phyloP scores from a whole-genome alignment of 768 basidiomycete species.

The Lyophyllum semitale region DNA sequence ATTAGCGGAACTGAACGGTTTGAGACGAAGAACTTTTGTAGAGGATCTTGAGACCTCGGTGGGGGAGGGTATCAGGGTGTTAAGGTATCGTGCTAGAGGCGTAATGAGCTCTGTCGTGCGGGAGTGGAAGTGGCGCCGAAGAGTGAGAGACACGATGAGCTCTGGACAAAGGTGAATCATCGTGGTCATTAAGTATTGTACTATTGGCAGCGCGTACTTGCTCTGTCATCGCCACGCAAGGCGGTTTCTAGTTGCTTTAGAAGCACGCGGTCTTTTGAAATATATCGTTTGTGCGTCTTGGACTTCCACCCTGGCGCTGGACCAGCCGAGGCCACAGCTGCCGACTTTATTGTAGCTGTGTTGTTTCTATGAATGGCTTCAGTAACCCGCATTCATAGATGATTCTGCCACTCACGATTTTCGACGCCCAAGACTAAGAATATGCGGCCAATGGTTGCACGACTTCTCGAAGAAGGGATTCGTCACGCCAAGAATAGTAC shows the following conservation, averaged over 20 bases:
- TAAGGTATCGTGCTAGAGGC: conserved; percentile 90
- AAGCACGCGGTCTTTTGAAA: conserved; percentile 79
- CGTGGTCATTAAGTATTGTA: neutral
- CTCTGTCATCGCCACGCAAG: conserved; percentile 44
- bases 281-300: conserved; percentile 77
- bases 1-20: conserved; percentile 66
- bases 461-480: conserved; percentile 84
- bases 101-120: conserved; percentile 86
- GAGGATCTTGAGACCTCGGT: conserved; percentile 45
- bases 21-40: conserved; percentile 46
- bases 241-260: conserved; percentile 75
- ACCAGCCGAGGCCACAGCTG: conserved; percentile 39
- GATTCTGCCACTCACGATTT: conserved; percentile 36
- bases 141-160: conserved; percentile 59
- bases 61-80: conserved; percentile 79
- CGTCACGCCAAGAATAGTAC: conserved; percentile 80
- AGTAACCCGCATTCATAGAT: neutral
- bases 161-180: conserved; percentile 36
- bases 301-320: conserved; percentile 77
- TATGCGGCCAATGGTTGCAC: conserved; percentile 85
- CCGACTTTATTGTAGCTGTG: conserved; percentile 19
- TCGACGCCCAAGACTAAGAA: conserved; percentile 66
- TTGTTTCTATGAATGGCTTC: neutral
- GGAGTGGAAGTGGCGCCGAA: conserved; percentile 82
- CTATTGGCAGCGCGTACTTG: conserved; percentile 43